Base-by-base conservation (phyloP, 345 rosid species). In the Eucalyptus viminalis region DNA sequence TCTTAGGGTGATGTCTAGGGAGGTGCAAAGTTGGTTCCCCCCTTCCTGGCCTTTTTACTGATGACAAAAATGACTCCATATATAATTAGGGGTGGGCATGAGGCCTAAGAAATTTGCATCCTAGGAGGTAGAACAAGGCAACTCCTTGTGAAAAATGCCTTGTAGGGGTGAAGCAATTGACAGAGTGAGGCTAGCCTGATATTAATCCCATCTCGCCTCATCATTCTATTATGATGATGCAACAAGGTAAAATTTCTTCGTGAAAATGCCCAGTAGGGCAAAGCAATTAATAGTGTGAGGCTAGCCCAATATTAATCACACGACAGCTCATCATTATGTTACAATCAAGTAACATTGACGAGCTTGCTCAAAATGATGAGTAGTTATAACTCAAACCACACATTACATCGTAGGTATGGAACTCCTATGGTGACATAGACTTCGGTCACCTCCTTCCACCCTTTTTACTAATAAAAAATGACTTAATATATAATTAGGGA, bases 341-440 rank as follows among this genome's bases (percentile, higher is more conserved):
- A 65, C 2, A 0, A 65, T 29, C 3, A n/a, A 9, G 1, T 15
- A 4, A 17, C 4, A 17, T n/a, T n/a, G 76, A 14, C 1, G 2
- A 8, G 21, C 3, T 65, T 8, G 6, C 40, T 65, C 21, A 65
- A n/a, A n/a, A n/a, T n/a, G 37, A n/a, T n/a, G 10, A n/a, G 40
- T 4, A 65, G 2, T n/a, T 29, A n/a, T 65, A n/a, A 65, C 19
- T n/a, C 2, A 65, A 65, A n/a, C 1, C 76, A n/a, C 9, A n/a
- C 40, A 0, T 7, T n/a, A 15, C 2, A 0, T n/a, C 0, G 2
- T 15, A 34, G 40, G 10, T 65, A n/a, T 65, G 11, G 21, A n/a
- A n/a, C 21, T 65, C 37, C 19, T n/a, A n/a, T 14, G 8, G 21
- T n/a, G 40, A 65, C 21, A n/a, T 65, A n/a, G 21, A 14, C 40